Evolutionary conservation across 371 early-diverging fungal genomes (phyloP), one percentile per base, ranked within the genome.

Genomic region (Catenaria anguillulae): DNA sequence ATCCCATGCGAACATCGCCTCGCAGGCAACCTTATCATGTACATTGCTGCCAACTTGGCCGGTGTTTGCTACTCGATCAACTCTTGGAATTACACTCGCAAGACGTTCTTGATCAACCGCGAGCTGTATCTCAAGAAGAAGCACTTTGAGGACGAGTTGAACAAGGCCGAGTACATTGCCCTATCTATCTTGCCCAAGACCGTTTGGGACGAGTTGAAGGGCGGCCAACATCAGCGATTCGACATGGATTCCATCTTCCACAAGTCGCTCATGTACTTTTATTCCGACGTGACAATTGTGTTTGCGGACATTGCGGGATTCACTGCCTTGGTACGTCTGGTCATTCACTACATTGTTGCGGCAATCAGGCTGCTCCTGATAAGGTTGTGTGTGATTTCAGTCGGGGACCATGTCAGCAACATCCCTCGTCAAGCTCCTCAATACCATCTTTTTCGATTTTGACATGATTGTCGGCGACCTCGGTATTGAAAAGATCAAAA

Each of bases 401-500:
- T 43, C 45, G 45, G 45, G 43, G 10, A 50, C n/a, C 21, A 23
- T 62, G 1, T 48, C 48, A 10, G 55, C 48, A 8, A 2, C 24
- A n/a, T 19, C 21, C 13, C 33, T 62, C 6, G 55, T 62, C n/a
- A 54, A 31, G 43, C 35, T 45, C 10, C 54, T 62, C 23, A 35
- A 62, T 43, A 13, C 23, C 6, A 54, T 62, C 55, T 62, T 62
- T 24, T 10, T 12, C 40, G 24, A 36, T 6, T 62, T 62, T 52
- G 62, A 62, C 56, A 10, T 26, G 37, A 31, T 62, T 29, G 55
- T 54, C 8, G 29, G 4, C 12, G 29, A 33, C n/a, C 34, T 29
- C 33, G 62, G 55, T 2, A 21, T 62, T 5, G 62, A 62, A 35
- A 62, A 62, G 35, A 62, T 62, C 40, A 62, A 62, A 33, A 62